Evolutionary conservation across 805 yeast species (phyloP), one percentile per base, ranked within the genome.

Genomic region (Torulaspora gathmanii): DNA sequence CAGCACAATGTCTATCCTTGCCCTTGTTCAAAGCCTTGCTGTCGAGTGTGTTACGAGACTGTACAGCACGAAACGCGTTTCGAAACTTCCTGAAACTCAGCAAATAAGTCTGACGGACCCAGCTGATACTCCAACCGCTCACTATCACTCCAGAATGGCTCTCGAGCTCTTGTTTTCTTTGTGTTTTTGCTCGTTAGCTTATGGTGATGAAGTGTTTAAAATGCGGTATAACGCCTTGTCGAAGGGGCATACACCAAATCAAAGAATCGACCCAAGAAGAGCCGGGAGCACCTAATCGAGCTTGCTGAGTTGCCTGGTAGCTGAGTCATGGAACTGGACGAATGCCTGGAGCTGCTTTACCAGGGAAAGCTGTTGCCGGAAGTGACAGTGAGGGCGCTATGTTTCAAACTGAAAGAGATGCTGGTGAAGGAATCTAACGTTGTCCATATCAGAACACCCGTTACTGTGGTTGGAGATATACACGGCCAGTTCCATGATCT

Each of bases 401-500:
- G 96, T 60, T 82, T 80, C 60, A 85, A 84, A 54, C 71, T 90
- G 53, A 93, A 90, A 65, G 93, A 89, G 45, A 78, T 85, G 49
- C 72, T 93, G 40, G 73, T 90, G 15, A 69, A 73, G 31, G 95
- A 87, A 54, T 83, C 95, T 49, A 93, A 93, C 60, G 95, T 93
- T 29, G 87, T 91, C 40, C 84, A 87, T 35, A 72, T 93, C 6
- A 71, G 72, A 28, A 78, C 95, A 2, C 99, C 99, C 1, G 87
- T 93, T 9, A 88, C 98, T 0, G 87, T 93, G 6, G 97, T 93
- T 4, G 99, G 99, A 1, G 99, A 93, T 61, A 91, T 93, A 37
- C 99, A 93, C 58, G 99, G 98, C 7, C 99, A 93, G 66, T 93
- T 86, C 60, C 95, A 90, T 63, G 99, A 93, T 63, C 70, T 93